These are phyloP conservation scores for Penstemon barbatus DNA, from an alignment of 257 asterid species.

Conservation along the genomic window DNA sequence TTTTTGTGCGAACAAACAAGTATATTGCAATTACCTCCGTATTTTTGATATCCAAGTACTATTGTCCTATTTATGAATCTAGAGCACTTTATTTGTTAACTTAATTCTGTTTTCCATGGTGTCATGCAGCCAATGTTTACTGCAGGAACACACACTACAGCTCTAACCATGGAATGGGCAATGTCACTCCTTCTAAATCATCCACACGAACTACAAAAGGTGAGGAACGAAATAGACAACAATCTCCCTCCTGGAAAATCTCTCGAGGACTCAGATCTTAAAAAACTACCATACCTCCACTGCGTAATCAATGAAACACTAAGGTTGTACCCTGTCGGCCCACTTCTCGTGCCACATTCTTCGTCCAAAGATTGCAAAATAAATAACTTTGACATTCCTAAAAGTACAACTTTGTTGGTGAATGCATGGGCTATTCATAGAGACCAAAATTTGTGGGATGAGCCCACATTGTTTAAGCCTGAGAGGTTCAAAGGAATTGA, in stretches of 20 bases:
- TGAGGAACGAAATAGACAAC: constrained; percentile 34
- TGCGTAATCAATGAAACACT: constrained; percentile 46
- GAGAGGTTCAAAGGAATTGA: constrained; percentile 38
- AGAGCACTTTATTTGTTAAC: neutral
- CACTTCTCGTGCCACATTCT: constrained; percentile 46
- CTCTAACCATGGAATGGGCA: constrained; percentile 49
- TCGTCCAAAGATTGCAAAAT: constrained; percentile 37
- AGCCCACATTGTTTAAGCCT: constrained; percentile 30
- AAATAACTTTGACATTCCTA: constrained; percentile 37
- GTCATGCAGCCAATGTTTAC: constrained; percentile 40
- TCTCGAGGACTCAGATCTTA: constrained; percentile 39
- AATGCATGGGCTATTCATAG: constrained; percentile 50
- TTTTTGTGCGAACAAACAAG: too few species aligned
- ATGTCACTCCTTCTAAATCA: constrained; percentile 46
- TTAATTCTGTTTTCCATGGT: neutral
- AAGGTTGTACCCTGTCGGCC: constrained; percentile 41
- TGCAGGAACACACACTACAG: constrained; percentile 44
- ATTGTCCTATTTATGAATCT: neutral
- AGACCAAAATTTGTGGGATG: constrained; percentile 40
- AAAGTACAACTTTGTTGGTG: constrained; percentile 37
- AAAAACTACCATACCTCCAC: constrained; percentile 35
- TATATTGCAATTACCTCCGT: too few species aligned
- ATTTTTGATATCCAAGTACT: neutral
- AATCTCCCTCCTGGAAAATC: constrained; percentile 25
- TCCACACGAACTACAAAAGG: constrained; percentile 33